These are phyloP conservation scores for Bertia moriformis DNA, from an alignment of 2,329 filamentous ascomycete genomes.

Conservation along the genomic window DNA sequence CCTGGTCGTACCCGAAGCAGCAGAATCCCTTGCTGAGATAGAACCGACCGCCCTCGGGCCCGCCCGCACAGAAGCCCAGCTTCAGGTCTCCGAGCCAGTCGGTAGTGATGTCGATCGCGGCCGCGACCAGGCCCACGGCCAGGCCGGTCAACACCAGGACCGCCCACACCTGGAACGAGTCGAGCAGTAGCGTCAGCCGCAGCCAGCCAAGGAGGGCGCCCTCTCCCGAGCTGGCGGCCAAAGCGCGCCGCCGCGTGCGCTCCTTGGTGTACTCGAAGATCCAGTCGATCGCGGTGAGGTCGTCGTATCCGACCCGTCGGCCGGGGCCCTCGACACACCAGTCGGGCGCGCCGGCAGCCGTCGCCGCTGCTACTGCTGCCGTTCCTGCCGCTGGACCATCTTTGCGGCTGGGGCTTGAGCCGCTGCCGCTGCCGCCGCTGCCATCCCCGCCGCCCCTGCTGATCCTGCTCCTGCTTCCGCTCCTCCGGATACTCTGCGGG, in stretches of 20 bases:
- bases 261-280: constrained; percentile 98
- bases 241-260: constrained; percentile 67
- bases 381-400: constrained; percentile 3
- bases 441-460: constrained; percentile 5
- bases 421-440: constrained; percentile 1
- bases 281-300: constrained; percentile 97
- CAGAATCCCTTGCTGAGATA: constrained; percentile 87
- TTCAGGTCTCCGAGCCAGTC: constrained; percentile 93
- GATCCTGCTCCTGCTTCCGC: no score
- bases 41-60: constrained; percentile 65
- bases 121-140: constrained; percentile 70
- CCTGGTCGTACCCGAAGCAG: constrained; percentile 79
- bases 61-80: constrained; percentile 68
- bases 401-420: neutral
- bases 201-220: constrained; percentile 63
- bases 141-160: constrained; percentile 76
- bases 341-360: constrained; percentile 44
- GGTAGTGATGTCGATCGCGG: constrained; percentile 75
- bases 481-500: no score
- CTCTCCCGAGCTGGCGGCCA: constrained; percentile 47
- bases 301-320: constrained; percentile 82
- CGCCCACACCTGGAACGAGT: constrained; percentile 84
- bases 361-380: constrained; percentile 25
- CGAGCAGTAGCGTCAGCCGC: constrained; percentile 58
- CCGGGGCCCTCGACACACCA: constrained; percentile 87